Conservation (phyloP, 768 basidiomycete genomes). For the Pisolithus orientalis region DNA sequence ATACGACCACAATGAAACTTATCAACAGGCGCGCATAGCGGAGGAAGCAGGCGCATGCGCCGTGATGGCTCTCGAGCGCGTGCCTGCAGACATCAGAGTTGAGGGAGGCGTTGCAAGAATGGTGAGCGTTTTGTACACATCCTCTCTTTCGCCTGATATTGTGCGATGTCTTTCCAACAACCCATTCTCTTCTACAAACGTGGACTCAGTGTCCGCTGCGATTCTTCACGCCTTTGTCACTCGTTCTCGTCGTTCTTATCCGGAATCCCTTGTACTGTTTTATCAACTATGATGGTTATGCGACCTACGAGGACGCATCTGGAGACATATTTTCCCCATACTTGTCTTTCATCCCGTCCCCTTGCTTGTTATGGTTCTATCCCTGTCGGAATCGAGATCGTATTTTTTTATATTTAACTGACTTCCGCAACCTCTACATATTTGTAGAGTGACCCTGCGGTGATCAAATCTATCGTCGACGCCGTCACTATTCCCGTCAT, state of each 20-base stretch:
- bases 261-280: no score
- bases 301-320: no score
- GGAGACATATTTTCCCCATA: no score
- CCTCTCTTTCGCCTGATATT: neutral
- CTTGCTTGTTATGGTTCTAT: no score
- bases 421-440: neutral
- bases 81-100: conserved; percentile 90
- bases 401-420: neutral
- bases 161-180: neutral
- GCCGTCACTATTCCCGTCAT: conserved; percentile 97
- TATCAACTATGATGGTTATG: no score
- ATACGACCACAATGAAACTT: neutral
- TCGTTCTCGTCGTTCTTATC: no score
- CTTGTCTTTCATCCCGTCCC: no score
- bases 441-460: conserved; percentile 77
- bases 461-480: conserved; percentile 95
- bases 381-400: no score
- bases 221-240: no score
- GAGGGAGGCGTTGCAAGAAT: conserved; percentile 95
- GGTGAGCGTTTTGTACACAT: conserved; percentile 42
- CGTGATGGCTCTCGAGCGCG: conserved; percentile 94
- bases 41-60: conserved; percentile 97
- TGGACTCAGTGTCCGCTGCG: no score
- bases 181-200: no score
- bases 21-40: conserved; percentile 78